Conservation (phyloP, 169 alveolate genomes). For the Condylostoma magnum region DNA sequence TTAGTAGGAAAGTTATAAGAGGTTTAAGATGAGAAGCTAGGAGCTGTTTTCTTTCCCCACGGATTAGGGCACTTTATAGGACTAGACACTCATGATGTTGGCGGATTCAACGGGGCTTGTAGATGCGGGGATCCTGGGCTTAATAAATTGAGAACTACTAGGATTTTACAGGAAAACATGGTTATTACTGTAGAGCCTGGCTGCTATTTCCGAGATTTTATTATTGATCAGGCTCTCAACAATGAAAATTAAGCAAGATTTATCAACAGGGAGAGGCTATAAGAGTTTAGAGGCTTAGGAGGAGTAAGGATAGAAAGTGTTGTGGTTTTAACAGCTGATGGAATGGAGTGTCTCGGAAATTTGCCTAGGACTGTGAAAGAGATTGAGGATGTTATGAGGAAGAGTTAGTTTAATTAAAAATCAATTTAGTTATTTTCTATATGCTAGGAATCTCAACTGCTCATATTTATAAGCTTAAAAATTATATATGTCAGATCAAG, state of each 20-base stretch:
- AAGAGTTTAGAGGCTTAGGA: conserved; percentile 69
- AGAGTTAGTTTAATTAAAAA: no score
- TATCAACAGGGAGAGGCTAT: conserved; percentile 45
- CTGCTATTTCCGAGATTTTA: conserved; percentile 67
- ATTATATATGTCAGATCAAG: no score
- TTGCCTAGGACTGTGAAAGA: conserved; percentile 82
- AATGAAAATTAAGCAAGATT: conserved; percentile 39
- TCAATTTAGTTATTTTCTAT: no score
- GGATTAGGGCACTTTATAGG: conserved; percentile 91
- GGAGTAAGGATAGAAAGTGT: conserved; percentile 91
- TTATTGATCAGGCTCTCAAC: conserved; percentile 50
- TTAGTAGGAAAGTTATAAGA: conserved; percentile 70
- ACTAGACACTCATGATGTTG: conserved; percentile 87
- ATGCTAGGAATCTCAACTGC: no score
- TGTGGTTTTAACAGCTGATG: conserved; percentile 73
- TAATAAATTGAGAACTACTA: conserved; percentile 74
- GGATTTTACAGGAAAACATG: conserved; percentile 73
- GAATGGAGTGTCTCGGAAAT: conserved; percentile 65
- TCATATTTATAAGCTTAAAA: no score
- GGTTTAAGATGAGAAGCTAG: conserved; percentile 71
- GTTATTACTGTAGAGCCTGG: conserved; percentile 90
- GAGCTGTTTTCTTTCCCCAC: conserved; percentile 86
- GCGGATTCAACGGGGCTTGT: conserved; percentile 81
- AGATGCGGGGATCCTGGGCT: conserved; percentile 73
- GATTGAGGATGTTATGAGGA: conserved; percentile 53